Base-by-base conservation (phyloP, 108 stramenopile genomes). In the Stephanodiscus triporus region DNA sequence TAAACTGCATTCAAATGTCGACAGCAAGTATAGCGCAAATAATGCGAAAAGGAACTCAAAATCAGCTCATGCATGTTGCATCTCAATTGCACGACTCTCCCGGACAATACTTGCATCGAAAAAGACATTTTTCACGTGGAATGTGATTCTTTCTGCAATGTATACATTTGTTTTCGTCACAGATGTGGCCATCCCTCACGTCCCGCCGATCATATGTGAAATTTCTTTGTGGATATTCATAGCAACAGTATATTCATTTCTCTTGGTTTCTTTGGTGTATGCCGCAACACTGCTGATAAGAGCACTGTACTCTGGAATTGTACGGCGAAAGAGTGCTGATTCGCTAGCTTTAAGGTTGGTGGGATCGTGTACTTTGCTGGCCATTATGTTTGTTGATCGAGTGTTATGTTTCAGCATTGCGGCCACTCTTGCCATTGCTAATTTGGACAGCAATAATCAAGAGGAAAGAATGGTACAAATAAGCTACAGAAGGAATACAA, bases 221-320 rank as follows among this genome's bases (percentile, higher is more conserved):
- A 66, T 60, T 51, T 73, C 40, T 40, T 61, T 80, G 38, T 80
- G 79, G 79, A 57, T 74, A 22, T 20, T 74, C 37, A 65, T 80
- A 53, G 63, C 73, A 14, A 27, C 36, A 23, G 30, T 70, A 11
- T 80, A 80, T 51, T 66, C 63, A 2, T 30, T 70, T 11, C 73
- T 80, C 38, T 30, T 73, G 16, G 10, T 70, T 17, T 38, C 68
- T 23, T 47, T 80, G 47, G 26, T 63, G 17, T 80, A 70, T 74
- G 72, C 63, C 29, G 73, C 63, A n/a, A 32, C 55, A 14, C 40
- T 80, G 72, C 55, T 80, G 37, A 38, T 34, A 30, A 70, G 62
- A 57, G 60, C 79, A 30, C 45, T 80, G 47, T 48, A 61, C 2
- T 72, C 79, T 7, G 68, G 73, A 48, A 61, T 73, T 16, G 49